Conservation (phyloP, 805 yeast species). For the Candida michaelii region DNA sequence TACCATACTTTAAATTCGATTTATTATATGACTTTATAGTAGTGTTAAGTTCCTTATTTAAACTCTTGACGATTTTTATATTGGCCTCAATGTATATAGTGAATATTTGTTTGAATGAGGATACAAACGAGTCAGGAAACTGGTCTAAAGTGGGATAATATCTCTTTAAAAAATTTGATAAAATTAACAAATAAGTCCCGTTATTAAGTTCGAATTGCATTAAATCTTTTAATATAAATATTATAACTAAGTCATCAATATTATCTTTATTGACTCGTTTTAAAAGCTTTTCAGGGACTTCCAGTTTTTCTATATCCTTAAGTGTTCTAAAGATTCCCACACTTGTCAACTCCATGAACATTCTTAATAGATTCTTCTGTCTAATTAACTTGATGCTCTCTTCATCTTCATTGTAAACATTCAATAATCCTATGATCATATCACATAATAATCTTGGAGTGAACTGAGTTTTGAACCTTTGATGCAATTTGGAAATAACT, state of each 20-base stretch:
- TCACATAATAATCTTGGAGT: conserved; percentile 47
- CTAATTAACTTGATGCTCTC: conserved; percentile 36
- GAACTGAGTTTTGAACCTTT: conserved; percentile 59
- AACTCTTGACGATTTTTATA: conserved; percentile 32
- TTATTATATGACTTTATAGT: conserved; percentile 9
- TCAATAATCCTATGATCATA: conserved; percentile 30
- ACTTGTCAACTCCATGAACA: conserved; percentile 57
- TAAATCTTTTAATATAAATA: conserved; percentile 29
- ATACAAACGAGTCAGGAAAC: neutral
- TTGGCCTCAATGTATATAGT: conserved; percentile 35
- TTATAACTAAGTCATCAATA: conserved; percentile 21
- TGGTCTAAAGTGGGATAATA: conserved; percentile 32
- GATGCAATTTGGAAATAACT: conserved; percentile 71
- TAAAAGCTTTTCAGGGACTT: conserved; percentile 32
- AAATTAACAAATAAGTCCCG: conserved; percentile 37
- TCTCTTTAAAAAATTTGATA: conserved; percentile 50
- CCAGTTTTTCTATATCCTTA: conserved; percentile 38
- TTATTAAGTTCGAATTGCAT: conserved; percentile 25
- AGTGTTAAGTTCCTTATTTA: conserved; percentile 41
- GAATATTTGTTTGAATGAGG: conserved; percentile 39
- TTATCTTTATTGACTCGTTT: conserved; percentile 21
- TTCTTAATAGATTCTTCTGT: conserved; percentile 48
- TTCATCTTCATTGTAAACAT: conserved; percentile 45
- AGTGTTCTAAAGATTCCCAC: conserved; percentile 54
- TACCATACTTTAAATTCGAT: conserved; percentile 68